Evolutionary conservation across 2,329 filamentous ascomycete species (phyloP).

Genomic region (Aurifilum marmelostoma): DNA sequence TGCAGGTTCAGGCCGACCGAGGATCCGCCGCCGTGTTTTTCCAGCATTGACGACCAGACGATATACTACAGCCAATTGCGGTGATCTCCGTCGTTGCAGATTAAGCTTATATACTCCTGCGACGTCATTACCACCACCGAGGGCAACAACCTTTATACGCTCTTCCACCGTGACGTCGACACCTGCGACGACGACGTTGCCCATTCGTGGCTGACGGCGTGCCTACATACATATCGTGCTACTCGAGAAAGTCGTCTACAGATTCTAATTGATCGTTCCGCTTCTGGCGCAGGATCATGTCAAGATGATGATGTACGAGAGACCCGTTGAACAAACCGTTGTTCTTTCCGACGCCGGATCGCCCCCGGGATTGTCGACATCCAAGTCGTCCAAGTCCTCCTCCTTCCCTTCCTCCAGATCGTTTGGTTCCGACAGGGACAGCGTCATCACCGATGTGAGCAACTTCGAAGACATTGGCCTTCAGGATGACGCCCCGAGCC

Average conservation of each 20-base stretch:
- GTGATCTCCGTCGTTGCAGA: constrained; percentile 3
- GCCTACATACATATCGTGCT: not conserved
- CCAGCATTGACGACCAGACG: not conserved
- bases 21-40: not conserved
- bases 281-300: constrained; percentile 19
- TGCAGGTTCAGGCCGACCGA: constrained; percentile 1
- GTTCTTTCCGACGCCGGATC: constrained; percentile 60
- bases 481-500: constrained; percentile 58
- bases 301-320: constrained; percentile 48
- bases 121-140: not conserved
- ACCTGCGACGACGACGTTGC: not conserved
- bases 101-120: constrained; percentile 5
- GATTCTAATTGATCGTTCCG: not conserved
- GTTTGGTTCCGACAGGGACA: constrained; percentile 67
- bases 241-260: not conserved
- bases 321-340: constrained; percentile 42
- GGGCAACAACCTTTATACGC: not conserved
- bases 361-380: constrained; percentile 76
- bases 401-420: constrained; percentile 75
- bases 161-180: not conserved
- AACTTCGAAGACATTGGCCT: constrained; percentile 95
- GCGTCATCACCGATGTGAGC: constrained; percentile 70
- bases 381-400: constrained; percentile 89
- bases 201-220: not conserved
- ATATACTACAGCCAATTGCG: not conserved